Evolutionary conservation across 495 filamentous ascomycete genomes (phyloP).

Genomic region (Tuber umbilicatum): DNA sequence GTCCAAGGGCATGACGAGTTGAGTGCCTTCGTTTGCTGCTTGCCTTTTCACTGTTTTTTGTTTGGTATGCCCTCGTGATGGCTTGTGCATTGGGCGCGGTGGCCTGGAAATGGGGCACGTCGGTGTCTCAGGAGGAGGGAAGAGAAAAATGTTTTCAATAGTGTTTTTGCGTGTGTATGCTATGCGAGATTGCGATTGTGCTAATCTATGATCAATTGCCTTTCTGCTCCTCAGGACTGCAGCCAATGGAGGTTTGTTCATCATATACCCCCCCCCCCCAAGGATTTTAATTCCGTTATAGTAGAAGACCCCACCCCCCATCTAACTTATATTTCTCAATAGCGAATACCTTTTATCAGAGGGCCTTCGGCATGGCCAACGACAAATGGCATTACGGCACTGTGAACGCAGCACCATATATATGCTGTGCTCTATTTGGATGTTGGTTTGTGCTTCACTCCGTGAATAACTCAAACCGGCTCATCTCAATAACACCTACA

Average conservation of each 20-base stretch:
- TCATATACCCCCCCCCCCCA: constrained; percentile 24
- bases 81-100: too few species aligned
- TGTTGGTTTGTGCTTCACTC: constrained; percentile 54
- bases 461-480: background rate
- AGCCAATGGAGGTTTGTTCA: constrained; percentile 10
- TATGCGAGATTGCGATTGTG: too few species aligned
- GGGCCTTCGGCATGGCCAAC: constrained; percentile 56
- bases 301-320: background rate
- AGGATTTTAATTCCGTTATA: background rate
- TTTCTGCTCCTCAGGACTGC: background rate
- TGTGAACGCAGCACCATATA: constrained; percentile 60
- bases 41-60: background rate
- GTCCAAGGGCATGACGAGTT: constrained; percentile 59
- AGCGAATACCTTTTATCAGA: constrained; percentile 60
- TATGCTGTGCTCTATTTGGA: constrained; percentile 71
- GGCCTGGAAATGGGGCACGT: too few species aligned
- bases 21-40: background rate
- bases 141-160: background rate
- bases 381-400: constrained; percentile 58
- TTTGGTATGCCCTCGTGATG: too few species aligned
- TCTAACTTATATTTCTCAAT: constrained; percentile 41
- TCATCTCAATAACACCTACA: background rate
- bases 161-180: too few species aligned
- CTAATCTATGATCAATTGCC: background rate
- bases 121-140: background rate